phyloP scores from a whole-genome alignment of 768 basidiomycete genomes.

The Austroboletus festivus region DNA sequence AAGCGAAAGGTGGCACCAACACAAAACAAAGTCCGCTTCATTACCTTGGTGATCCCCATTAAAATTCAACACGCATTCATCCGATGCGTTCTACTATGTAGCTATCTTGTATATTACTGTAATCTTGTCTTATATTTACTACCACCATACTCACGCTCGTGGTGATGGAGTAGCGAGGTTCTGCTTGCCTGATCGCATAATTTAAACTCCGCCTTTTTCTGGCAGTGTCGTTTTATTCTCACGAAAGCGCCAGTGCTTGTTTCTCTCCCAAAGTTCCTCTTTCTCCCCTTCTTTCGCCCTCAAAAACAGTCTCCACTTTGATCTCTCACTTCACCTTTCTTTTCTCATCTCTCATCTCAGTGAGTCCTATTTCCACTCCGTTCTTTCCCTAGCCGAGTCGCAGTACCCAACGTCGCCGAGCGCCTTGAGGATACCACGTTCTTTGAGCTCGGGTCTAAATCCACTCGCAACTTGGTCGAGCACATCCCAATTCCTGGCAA shows the following conservation, averaged over 20 bases:
- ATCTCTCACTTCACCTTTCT: slow-evolving; percentile 13
- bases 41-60: slow-evolving; percentile 13
- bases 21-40: slow-evolving; percentile 18
- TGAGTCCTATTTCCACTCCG: slow-evolving; percentile 16
- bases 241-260: slow-evolving; percentile 45
- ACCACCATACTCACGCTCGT: too few species aligned
- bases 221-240: slow-evolving; percentile 28
- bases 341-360: slow-evolving; percentile 16
- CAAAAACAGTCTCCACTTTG: slow-evolving; percentile 21
- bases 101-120: too few species aligned
- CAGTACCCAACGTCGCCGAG: slow-evolving; percentile 10
- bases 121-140: too few species aligned
- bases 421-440: slow-evolving; percentile 34
- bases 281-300: slow-evolving; percentile 28
- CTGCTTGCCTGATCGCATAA: too few species aligned
- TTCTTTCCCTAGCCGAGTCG: slow-evolving; percentile 4
- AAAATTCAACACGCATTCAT: too few species aligned
- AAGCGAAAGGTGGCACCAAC: background rate
- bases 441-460: too few species aligned
- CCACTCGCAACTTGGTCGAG: background rate
- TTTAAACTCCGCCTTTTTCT: slow-evolving; percentile 45
- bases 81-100: too few species aligned
- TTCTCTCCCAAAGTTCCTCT: slow-evolving; percentile 35
- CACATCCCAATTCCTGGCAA: slow-evolving; percentile 5
- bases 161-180: too few species aligned